A percentile compares a stretch with the other conserved stretches of the same genome.
Conservation (phyloP, 2,329 filamentous ascomycete species). For the Fusarium caatingaense region DNA sequence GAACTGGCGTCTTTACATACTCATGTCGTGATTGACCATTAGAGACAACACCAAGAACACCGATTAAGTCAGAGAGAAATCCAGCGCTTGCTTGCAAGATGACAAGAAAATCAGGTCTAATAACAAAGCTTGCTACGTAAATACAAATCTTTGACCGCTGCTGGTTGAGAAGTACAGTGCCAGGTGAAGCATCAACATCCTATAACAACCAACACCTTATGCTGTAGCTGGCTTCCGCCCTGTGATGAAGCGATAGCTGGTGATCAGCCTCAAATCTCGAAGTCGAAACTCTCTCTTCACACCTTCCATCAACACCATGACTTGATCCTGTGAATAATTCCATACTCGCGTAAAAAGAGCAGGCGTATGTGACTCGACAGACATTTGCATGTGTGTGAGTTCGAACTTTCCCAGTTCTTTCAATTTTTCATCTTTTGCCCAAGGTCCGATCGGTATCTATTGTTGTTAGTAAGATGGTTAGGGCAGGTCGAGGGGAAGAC, state of each 20-base stretch:
- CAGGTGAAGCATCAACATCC: too few species aligned
- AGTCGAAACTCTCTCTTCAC: slow-evolving; percentile 59
- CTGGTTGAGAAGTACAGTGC: too few species aligned
- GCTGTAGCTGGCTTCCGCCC: slow-evolving; percentile 17
- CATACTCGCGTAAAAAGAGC: slow-evolving; percentile 55
- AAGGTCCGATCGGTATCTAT: slow-evolving; percentile 54
- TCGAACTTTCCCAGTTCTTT: slow-evolving; percentile 54
- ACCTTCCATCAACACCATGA: slow-evolving; percentile 58
- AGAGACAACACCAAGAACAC: too few species aligned
- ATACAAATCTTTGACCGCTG: too few species aligned
- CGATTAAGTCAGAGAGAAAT: too few species aligned
- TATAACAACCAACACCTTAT: not conserved
- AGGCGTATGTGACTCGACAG: slow-evolving; percentile 55
- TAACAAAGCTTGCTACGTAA: not conserved
- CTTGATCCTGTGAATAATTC: slow-evolving; percentile 55
- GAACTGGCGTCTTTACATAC: too few species aligned
- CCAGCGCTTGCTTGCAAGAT: too few species aligned
- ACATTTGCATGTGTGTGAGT: slow-evolving; percentile 57
- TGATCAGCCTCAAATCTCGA: slow-evolving; percentile 36
- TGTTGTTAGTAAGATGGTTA: accelerated
- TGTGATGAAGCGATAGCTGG: slow-evolving; percentile 39
- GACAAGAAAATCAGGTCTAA: not conserved
- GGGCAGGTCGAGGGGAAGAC: not conserved
- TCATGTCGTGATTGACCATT: too few species aligned
- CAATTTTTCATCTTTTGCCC: slow-evolving; percentile 52